These are phyloP conservation scores for Reticulascus tulasneorum DNA, from an alignment of 2,329 filamentous ascomycete genomes.

Conservation along the genomic window DNA sequence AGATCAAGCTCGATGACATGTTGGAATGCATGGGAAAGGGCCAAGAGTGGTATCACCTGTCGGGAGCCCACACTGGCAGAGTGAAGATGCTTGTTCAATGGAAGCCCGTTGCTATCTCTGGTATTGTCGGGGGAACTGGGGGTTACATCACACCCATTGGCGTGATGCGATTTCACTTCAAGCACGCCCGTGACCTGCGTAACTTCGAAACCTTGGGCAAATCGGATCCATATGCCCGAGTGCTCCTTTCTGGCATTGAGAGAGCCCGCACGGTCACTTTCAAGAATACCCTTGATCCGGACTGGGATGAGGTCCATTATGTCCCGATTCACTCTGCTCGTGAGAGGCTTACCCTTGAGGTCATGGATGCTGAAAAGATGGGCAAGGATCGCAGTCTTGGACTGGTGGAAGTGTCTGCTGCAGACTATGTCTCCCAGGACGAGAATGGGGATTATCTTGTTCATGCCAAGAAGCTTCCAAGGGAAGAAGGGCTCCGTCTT, in stretches of 20 bases:
- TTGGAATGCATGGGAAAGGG: conserved; percentile 86
- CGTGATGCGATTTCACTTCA: conserved; percentile 91
- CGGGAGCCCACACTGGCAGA: conserved; percentile 75
- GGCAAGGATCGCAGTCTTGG: conserved; percentile 88
- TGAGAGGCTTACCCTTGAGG: conserved; percentile 83
- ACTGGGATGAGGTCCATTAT: conserved; percentile 95
- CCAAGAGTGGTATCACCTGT: conserved; percentile 92
- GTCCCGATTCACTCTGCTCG: conserved; percentile 81
- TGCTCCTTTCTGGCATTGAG: conserved; percentile 84
- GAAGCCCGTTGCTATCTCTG: conserved; percentile 88
- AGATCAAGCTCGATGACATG: conserved; percentile 94
- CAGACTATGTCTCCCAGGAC: conserved; percentile 74
- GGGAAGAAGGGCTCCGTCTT: conserved; percentile 66
- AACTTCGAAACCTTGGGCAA: conserved; percentile 96
- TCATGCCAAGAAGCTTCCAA: conserved; percentile 68
- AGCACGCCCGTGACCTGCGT: conserved; percentile 74
- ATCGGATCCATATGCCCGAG: conserved; percentile 89
- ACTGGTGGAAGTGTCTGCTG: conserved; percentile 68
- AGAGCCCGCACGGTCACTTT: conserved; percentile 93
- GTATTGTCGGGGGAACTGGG: conserved; percentile 70
- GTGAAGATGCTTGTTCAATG: conserved; percentile 90
- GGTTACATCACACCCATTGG: conserved; percentile 93
- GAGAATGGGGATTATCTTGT: conserved; percentile 78
- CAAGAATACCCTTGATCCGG: conserved; percentile 90
- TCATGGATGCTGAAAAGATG: conserved; percentile 94